phyloP scores from a whole-genome alignment of 2,329 filamentous ascomycete genomes.

The Didymellaceae sp. region DNA sequence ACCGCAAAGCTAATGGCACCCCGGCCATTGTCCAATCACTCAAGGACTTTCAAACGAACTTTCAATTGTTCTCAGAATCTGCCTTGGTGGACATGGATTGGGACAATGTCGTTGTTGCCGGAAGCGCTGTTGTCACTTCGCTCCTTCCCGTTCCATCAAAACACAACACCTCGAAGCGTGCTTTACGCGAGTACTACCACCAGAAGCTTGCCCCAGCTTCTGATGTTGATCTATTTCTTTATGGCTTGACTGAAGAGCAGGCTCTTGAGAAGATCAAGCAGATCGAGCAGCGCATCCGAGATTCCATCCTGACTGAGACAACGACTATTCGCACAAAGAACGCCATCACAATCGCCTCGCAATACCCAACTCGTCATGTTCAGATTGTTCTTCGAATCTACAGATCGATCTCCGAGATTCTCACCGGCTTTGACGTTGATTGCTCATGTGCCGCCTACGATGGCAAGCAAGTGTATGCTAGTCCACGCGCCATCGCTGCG shows the following conservation, averaged over 20 bases:
- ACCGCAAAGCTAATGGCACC: constrained; percentile 67
- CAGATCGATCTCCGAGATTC: constrained; percentile 81
- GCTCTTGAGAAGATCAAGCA: constrained; percentile 83
- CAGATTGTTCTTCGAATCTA: constrained; percentile 88
- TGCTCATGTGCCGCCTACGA: constrained; percentile 82
- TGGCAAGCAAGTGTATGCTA: constrained; percentile 78
- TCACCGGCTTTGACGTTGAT: constrained; percentile 89
- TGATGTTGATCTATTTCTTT: constrained; percentile 86
- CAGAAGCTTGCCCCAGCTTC: constrained; percentile 81
- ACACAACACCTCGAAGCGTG: constrained; percentile 49
- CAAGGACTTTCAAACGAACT: constrained; percentile 77
- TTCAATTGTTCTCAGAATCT: constrained; percentile 81
- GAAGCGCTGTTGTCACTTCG: constrained; percentile 80
- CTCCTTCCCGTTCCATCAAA: constrained; percentile 69
- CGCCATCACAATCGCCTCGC: constrained; percentile 82
- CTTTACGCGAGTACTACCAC: constrained; percentile 71
- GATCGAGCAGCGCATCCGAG: constrained; percentile 76
- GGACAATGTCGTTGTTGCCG: constrained; percentile 81
- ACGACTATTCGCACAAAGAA: constrained; percentile 87
- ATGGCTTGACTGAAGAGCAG: constrained; percentile 77
- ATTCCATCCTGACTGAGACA: constrained; percentile 81
- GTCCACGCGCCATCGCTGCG: constrained; percentile 76
- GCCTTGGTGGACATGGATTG: constrained; percentile 78
- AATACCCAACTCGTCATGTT: constrained; percentile 83
- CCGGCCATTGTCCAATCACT: constrained; percentile 72